phyloP scores from a whole-genome alignment of 305 asterid genomes.

The Fraxinus angustifolia region DNA sequence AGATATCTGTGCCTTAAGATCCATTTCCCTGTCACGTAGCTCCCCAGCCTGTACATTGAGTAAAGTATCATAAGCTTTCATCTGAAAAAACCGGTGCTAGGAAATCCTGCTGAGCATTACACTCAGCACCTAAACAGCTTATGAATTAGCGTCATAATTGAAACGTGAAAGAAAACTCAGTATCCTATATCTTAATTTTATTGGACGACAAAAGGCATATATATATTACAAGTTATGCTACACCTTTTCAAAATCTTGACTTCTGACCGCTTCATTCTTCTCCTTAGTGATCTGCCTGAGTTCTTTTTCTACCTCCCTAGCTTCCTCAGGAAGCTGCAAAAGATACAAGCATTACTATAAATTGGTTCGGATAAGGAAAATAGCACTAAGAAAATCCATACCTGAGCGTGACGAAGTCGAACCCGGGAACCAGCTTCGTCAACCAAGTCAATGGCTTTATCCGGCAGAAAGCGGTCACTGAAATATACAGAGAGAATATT shows the following conservation, averaged over 20 bases:
- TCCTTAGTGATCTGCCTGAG: constrained; percentile 92
- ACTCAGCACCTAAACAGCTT: not conserved
- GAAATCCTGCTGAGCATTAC: not conserved
- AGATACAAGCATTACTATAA: constrained; percentile 18
- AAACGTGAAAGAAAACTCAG: not conserved
- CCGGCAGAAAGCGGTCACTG: constrained; percentile 98
- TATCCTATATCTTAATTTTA: not conserved
- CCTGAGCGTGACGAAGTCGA: constrained; percentile 97
- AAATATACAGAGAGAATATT: constrained; percentile 19
- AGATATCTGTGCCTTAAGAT: constrained; percentile 86
- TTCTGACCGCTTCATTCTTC: constrained; percentile 85
- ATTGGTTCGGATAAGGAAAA: not conserved
- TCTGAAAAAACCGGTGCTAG: not conserved
- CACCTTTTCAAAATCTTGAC: constrained; percentile 95
- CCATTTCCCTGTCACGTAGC: constrained; percentile 92
- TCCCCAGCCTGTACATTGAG: constrained; percentile 70
- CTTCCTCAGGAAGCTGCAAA: constrained; percentile 93
- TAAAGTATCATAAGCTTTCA: constrained; percentile 1
- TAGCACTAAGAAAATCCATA: constrained; percentile 25
- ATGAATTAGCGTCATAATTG: not conserved
- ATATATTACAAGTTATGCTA: not conserved
- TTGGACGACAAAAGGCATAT: not conserved
- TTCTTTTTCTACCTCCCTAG: constrained; percentile 92
- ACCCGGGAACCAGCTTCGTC: constrained; percentile 99
- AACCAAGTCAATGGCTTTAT: constrained; percentile 93